Evolutionary conservation across 1,284 basidiomycete species (phyloP).

Genomic region (Kwoniella shivajii): DNA sequence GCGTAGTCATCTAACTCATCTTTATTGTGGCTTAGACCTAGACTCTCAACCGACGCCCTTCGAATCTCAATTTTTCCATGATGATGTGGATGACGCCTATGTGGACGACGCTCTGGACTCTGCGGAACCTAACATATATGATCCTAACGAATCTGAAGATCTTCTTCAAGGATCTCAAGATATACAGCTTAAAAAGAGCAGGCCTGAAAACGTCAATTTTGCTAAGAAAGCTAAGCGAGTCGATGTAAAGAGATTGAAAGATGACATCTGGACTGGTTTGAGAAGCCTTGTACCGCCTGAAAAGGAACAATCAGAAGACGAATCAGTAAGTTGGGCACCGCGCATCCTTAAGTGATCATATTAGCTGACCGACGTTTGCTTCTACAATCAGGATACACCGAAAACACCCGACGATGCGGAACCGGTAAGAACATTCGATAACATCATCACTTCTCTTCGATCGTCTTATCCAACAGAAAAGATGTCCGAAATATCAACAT

Average conservation of each 20-base stretch:
- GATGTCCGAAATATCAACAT: conserved; percentile 97
- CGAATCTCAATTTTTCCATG: conserved; percentile 96
- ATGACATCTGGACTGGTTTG: conserved; percentile 94
- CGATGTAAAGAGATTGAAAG: conserved; percentile 94
- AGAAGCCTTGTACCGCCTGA: conserved; percentile 65
- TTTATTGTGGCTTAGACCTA: conserved; percentile 41
- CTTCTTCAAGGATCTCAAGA: conserved; percentile 78
- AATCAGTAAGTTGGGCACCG: conserved; percentile 13
- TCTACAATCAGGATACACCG: conserved; percentile 12
- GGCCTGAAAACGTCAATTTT: conserved; percentile 90
- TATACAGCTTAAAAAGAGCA: conserved; percentile 69
- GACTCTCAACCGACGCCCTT: conserved; percentile 69
- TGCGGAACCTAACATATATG: conserved; percentile 48
- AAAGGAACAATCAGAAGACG: conserved; percentile 27
- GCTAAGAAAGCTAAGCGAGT: conserved; percentile 95
- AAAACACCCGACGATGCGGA: conserved; percentile 58
- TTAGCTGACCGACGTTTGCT: no score
- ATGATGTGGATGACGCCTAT: conserved; percentile 76
- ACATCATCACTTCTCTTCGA: conserved; percentile 80
- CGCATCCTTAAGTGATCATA: no score
- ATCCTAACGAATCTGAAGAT: conserved; percentile 73
- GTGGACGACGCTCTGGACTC: conserved; percentile 57
- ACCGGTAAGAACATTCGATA: conserved; percentile 71
- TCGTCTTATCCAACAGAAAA: conserved; percentile 85
- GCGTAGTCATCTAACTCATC: background rate